Evolutionary conservation across 169 alveolate species (phyloP).

Genomic region (Neospora caninum): DNA sequence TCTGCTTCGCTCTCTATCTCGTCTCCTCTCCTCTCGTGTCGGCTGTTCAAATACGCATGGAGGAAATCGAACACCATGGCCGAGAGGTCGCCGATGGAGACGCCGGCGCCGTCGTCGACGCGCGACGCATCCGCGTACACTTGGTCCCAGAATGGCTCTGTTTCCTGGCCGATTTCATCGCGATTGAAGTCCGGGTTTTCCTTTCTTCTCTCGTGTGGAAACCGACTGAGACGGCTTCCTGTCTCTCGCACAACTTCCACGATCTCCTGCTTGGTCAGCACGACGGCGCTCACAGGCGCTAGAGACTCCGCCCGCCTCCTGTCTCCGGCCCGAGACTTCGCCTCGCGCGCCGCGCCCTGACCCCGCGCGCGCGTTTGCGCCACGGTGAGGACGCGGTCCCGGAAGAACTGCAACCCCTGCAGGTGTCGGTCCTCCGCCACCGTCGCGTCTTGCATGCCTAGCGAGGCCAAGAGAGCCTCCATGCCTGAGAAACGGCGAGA

Average conservation of each 20-base stretch:
- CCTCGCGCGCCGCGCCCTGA: background rate
- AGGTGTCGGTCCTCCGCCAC: conserved; percentile 42
- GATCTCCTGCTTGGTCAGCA: background rate
- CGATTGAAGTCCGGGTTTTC: background rate
- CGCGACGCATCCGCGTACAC: conserved; percentile 53
- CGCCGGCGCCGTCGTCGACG: conserved; percentile 22
- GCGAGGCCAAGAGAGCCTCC: conserved; percentile 51
- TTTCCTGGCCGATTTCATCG: background rate
- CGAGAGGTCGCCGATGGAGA: conserved; percentile 64
- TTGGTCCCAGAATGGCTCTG: conserved; percentile 57
- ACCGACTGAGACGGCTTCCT: background rate
- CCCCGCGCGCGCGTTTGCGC: background rate
- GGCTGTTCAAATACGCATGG: conserved; percentile 34
- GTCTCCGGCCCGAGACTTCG: background rate
- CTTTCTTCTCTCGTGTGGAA: background rate
- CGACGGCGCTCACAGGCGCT: background rate
- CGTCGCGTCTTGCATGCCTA: conserved; percentile 62
- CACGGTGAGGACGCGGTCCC: conserved; percentile 7
- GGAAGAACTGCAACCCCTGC: conserved; percentile 56
- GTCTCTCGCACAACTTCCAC: background rate
- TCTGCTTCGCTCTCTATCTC: background rate
- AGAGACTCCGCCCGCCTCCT: background rate
- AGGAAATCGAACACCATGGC: conserved; percentile 66
- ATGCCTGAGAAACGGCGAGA: conserved; percentile 39
- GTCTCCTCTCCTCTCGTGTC: background rate